Percentiles rank a stretch among this genome's conserved stretches.
Evolutionary conservation across 768 basidiomycete species (phyloP).

Genomic region (Boletellus emodensis): DNA sequence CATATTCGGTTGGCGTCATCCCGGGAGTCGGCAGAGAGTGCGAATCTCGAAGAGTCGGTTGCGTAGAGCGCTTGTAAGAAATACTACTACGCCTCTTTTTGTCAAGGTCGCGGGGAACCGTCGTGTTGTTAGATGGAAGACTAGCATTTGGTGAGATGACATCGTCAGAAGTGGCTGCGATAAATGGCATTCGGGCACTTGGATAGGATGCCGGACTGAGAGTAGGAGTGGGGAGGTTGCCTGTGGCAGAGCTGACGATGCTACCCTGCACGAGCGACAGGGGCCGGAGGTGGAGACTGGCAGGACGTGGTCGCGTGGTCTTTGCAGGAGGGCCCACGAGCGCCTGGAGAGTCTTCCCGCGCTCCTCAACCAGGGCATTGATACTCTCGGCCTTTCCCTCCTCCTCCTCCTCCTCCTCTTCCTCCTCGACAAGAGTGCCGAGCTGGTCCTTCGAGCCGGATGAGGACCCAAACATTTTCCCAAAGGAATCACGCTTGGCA

Average conservation of each 20-base stretch:
- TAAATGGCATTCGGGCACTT: slow-evolving; percentile 35
- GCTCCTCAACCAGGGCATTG: slow-evolving; percentile 6
- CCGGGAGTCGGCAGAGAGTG: slow-evolving; percentile 68
- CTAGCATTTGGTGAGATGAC: slow-evolving; percentile 24
- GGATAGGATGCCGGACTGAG: slow-evolving; percentile 47
- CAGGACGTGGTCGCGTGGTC: slow-evolving; percentile 57
- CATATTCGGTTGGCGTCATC: slow-evolving; percentile 60
- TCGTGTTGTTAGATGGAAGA: slow-evolving; percentile 1
- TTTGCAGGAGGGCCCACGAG: slow-evolving; percentile 34
- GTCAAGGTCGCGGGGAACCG: slow-evolving; percentile 29
- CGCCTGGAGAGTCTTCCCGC: slow-evolving; percentile 22
- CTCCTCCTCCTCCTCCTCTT: slow-evolving; percentile 86
- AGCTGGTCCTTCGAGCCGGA: slow-evolving; percentile 72
- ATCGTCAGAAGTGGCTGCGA: slow-evolving; percentile 7
- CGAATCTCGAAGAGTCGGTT: slow-evolving; percentile 31
- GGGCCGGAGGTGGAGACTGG: slow-evolving; percentile 63
- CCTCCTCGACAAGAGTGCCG: slow-evolving; percentile 78
- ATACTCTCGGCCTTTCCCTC: slow-evolving; percentile 50
- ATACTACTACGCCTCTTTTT: slow-evolving; percentile 63
- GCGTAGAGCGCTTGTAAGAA: slow-evolving; percentile 58
- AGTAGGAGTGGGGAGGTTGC: slow-evolving; percentile 51
- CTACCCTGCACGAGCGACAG: slow-evolving; percentile 62
- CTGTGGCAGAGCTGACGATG: slow-evolving; percentile 33
- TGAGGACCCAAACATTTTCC: slow-evolving; percentile 58
- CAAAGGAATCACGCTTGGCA: slow-evolving; percentile 77